These are phyloP conservation scores for Ophiocordyceps sinensis DNA, from an alignment of 2,329 filamentous ascomycete species.

Conservation along the genomic window DNA sequence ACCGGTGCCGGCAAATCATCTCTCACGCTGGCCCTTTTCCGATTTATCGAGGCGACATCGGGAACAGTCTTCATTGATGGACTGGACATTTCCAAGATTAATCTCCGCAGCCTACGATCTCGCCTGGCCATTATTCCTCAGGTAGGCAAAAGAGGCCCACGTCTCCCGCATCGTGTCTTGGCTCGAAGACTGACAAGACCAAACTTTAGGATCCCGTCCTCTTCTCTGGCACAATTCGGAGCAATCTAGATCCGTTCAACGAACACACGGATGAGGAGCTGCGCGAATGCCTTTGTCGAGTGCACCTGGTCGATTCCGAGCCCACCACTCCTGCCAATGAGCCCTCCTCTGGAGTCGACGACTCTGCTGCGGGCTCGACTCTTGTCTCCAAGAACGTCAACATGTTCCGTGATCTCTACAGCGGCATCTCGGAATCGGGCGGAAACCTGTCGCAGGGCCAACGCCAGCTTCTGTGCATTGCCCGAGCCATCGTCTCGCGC, in stretches of 20 bases:
- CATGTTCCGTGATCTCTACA: constrained; percentile 47
- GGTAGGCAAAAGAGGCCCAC: constrained; percentile 10
- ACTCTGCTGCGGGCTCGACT: constrained; percentile 16
- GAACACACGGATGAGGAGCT: constrained; percentile 55
- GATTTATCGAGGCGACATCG: constrained; percentile 55
- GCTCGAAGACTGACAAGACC: neutral
- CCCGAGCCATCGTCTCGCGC: constrained; percentile 54
- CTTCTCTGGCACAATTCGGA: constrained; percentile 64
- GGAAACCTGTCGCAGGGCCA: constrained; percentile 65
- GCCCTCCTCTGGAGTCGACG: constrained; percentile 19
- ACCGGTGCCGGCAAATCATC: constrained; percentile 70
- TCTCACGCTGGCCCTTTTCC: constrained; percentile 61
- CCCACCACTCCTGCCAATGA: constrained; percentile 23
- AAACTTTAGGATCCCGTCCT: constrained; percentile 54
- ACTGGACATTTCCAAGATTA: constrained; percentile 58
- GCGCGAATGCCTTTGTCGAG: constrained; percentile 52
- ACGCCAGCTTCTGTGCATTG: constrained; percentile 61
- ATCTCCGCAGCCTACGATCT: constrained; percentile 55
- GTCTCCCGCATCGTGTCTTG: neutral
- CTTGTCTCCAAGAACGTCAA: constrained; percentile 40
- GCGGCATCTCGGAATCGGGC: constrained; percentile 55
- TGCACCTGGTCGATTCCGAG: constrained; percentile 45
- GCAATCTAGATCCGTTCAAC: constrained; percentile 65
- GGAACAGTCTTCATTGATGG: constrained; percentile 60
- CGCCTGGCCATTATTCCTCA: constrained; percentile 67